These are phyloP conservation scores for Sphaceloma murrayae DNA, from an alignment of 2,329 filamentous ascomycete species.

Conservation along the genomic window DNA sequence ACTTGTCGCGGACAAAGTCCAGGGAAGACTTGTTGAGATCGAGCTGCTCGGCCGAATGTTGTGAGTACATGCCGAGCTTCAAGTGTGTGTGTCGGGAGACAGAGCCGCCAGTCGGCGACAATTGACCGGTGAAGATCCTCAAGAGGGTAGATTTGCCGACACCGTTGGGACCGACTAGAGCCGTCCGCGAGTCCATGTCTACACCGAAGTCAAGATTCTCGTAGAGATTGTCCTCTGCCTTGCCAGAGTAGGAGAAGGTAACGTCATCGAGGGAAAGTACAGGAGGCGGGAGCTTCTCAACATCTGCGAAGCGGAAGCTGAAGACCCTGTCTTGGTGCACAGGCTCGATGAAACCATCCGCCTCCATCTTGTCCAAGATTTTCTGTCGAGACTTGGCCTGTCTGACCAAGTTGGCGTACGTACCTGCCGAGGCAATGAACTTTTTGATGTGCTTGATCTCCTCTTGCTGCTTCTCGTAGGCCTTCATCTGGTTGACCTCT, in stretches of 20 bases:
- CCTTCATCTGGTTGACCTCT: conserved; percentile 98
- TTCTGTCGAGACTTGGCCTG: conserved; percentile 99
- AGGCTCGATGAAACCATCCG: conserved; percentile 94
- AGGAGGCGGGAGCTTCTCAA: conserved; percentile 97
- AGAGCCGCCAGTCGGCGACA: conserved; percentile 70
- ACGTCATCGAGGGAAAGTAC: conserved; percentile 95
- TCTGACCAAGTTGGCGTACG: conserved; percentile 96
- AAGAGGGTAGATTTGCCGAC: conserved; percentile 97
- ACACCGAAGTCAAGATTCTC: conserved; percentile 96
- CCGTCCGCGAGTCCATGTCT: conserved; percentile 98
- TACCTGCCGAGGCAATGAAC: conserved; percentile 99
- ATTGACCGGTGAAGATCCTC: conserved; percentile 90
- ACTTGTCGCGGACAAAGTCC: conserved; percentile 97
- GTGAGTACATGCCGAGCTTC: conserved; percentile 95
- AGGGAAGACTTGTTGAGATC: conserved; percentile 96
- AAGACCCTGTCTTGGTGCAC: conserved; percentile 80
- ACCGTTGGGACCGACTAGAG: conserved; percentile 96
- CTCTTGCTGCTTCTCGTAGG: conserved; percentile 97
- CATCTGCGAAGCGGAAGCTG: conserved; percentile 95
- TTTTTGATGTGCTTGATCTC: conserved; percentile 99
- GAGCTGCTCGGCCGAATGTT: conserved; percentile 97
- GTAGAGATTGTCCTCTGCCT: conserved; percentile 84
- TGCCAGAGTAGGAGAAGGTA: conserved; percentile 94
- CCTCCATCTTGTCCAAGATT: conserved; percentile 99
- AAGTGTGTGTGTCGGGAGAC: conserved; percentile 93